Base-by-base conservation (phyloP, 345 rosid species). In the Syzygium aqueum region DNA sequence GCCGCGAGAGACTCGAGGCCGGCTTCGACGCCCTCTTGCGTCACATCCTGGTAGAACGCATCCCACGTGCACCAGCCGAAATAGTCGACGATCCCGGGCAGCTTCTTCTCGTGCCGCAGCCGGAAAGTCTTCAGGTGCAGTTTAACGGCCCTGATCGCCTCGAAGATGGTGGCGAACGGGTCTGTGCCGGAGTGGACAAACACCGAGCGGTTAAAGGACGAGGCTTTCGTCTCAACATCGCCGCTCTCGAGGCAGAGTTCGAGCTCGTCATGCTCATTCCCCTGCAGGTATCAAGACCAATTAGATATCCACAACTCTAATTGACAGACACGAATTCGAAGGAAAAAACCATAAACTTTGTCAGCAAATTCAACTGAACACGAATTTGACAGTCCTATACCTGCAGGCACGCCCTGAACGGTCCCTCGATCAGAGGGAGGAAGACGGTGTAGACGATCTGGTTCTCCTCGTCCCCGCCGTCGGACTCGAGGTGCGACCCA, bases 41-140 rank as follows among this genome's bases (percentile, higher is more conserved):
- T 96, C 50, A 97, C 98, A 15, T 97, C 96, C 63, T 97, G 96
- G 90, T 97, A 97, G 89, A 96, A 97, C 30, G 99, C 99, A 86
- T 97, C 99, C 99, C 99, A 97, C 30, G 99, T 97, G 90, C 99
- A 97, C 99, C 99, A 97, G 1, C 99, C 99, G 84, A 97, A 96
- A 53, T 92, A 94, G 89, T 96, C 97, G 4, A 97, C 91, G 19
- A 97, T 89, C 23, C 93, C 97, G 0, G 99, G 99, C 54, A 95
- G 91, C 83, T 95, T 96, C 93, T 97, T 97, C 91, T 97, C 99
- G 77, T 94, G 95, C 33, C 96, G 95, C 88, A 92, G 98, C 22
- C 95, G 97, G 92, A 97, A 97, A 5, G 96, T 93, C 89, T 92
- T 95, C 56, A 95, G 91, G 49, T 95, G 99, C 27, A 82, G 46